Evolutionary conservation across 2,329 filamentous ascomycete genomes (phyloP).

Genomic region (Monilinia fructigena): DNA sequence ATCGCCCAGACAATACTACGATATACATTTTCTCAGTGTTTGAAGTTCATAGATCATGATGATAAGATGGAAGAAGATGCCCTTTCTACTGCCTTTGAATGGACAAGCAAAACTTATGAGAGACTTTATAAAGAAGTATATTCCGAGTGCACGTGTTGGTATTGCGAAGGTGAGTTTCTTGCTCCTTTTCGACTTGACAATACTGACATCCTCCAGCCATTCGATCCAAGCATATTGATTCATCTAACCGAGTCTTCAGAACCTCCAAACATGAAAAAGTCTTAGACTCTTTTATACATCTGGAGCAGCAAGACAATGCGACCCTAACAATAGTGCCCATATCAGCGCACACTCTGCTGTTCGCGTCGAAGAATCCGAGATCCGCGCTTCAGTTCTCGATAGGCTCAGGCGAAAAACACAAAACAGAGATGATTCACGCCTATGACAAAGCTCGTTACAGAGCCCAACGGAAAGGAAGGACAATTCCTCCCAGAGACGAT

Average conservation of each 20-base stretch:
- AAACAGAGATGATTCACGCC: slow-evolving; percentile 50
- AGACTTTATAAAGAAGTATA: slow-evolving; percentile 65
- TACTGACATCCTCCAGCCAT: slow-evolving; percentile 44
- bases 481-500: slow-evolving; percentile 48
- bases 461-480: slow-evolving; percentile 50
- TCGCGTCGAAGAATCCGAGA: slow-evolving; percentile 33
- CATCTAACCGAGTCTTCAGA: slow-evolving; percentile 47
- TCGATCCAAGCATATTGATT: slow-evolving; percentile 54
- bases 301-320: slow-evolving; percentile 49
- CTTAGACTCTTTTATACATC: slow-evolving; percentile 48
- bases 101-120: slow-evolving; percentile 70
- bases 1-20: slow-evolving; percentile 60
- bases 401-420: slow-evolving; percentile 36
- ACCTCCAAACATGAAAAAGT: slow-evolving; percentile 49
- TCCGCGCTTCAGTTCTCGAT: slow-evolving; percentile 35
- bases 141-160: slow-evolving; percentile 78
- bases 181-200: not conserved
- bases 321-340: slow-evolving; percentile 61
- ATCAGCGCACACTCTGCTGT: slow-evolving; percentile 74
- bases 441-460: slow-evolving; percentile 56
- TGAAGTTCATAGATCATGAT: slow-evolving; percentile 73
- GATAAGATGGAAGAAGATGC: slow-evolving; percentile 74
- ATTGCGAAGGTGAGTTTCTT: slow-evolving; percentile 61
- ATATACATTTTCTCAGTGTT: slow-evolving; percentile 51
- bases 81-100: slow-evolving; percentile 66